These are phyloP conservation scores for Irpex sp. DNA, from an alignment of 1,284 basidiomycete genomes.

Conservation along the genomic window DNA sequence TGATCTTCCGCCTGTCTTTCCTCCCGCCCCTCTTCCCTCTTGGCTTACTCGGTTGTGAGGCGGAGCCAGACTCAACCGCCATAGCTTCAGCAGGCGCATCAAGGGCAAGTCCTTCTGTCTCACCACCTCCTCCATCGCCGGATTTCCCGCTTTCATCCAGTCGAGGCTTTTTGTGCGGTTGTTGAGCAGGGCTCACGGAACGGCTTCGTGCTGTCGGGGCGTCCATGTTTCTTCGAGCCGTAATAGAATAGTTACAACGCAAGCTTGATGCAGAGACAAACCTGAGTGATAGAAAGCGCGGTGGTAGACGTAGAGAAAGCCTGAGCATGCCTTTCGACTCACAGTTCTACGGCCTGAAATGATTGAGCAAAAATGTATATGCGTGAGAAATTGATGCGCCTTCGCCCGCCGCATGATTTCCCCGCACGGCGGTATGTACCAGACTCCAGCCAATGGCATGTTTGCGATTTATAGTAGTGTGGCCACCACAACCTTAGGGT, in stretches of 20 bases:
- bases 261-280: neutral
- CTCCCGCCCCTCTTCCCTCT: conserved; percentile 15
- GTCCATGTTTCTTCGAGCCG: neutral
- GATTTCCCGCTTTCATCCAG: conserved; percentile 19
- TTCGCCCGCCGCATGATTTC: neutral
- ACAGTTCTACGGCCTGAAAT: neutral
- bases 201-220: neutral
- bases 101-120: neutral
- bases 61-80: conserved; percentile 1
- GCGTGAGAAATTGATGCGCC: neutral
- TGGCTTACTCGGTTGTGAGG: conserved; percentile 17
- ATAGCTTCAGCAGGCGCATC: conserved; percentile 6
- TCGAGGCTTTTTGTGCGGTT: conserved; percentile 36
- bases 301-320: neutral
- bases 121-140: neutral
- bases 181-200: neutral
- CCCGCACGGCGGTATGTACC: neutral
- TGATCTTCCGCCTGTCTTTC: conserved; percentile 20
- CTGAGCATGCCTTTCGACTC: neutral
- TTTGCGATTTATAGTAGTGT: neutral
- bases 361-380: neutral
- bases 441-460: neutral
- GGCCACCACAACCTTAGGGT: no score
- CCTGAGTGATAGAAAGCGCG: neutral
- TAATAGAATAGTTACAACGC: neutral